Evolutionary conservation across 441 rosid genomes (phyloP), one percentile per base, ranked within the genome.

Genomic region (Theobroma grandiflorum): DNA sequence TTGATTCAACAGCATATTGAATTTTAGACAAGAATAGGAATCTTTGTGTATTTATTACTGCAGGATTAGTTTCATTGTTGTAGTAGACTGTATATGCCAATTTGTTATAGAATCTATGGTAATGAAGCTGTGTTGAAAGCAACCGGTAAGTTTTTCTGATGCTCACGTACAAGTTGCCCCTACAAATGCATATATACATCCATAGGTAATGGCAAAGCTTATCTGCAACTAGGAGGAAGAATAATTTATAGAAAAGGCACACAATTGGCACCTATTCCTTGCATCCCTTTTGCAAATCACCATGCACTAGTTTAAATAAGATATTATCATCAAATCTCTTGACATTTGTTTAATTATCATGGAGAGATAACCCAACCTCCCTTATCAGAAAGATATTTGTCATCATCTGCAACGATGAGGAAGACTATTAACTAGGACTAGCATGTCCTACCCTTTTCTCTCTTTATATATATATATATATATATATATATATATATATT

Each of bases 311-410:
- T 47, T 26, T 14, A 6, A 70, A 70, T 14, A 70, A 70, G 4
- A 70, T 58, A 70, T 70, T 47, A 47, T 70, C 74, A 47, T 26
- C 22, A 47, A 72, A 72, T 35, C 18, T 53, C 61, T 35, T 47
- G 47, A 52, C 31, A 35, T 52, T 72, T 47, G 6, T 70, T 6
- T 70, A 33, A 49, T 52, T 53, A 4, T 52, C 2, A 53, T 72
- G 61, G 45, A 18, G 52, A 18, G 62, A 52, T 16, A 12, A 40
- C 47, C 37, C n/a, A 49, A 49, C 22, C 16, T 72, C 5, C 33
- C 31, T 72, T 53, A 52, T 6, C 33, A 35, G 35, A 53, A 70
- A 35, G 40, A 40, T 33, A 18, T 50, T 52, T 72, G 47, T 52
- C 75, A 35, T 52, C 45, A 35, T 35, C 62, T 72, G 75, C 61